Conservation (phyloP, 805 yeast species). For the Pichia insulana region DNA sequence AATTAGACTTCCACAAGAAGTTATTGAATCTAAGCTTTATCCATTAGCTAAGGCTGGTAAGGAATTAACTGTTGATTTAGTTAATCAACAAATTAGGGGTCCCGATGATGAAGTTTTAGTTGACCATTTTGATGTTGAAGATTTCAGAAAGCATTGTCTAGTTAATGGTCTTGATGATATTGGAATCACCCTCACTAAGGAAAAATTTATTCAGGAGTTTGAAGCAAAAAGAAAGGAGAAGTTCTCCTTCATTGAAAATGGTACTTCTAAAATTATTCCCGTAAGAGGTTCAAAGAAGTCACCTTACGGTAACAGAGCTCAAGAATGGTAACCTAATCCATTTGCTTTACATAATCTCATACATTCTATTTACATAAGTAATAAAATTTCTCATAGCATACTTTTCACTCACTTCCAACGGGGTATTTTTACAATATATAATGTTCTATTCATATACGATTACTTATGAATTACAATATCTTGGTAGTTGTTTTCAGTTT, state of each 20-base stretch:
- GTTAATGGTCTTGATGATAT: constrained; percentile 95
- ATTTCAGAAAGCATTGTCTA: constrained; percentile 89
- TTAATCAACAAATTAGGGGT: constrained; percentile 69
- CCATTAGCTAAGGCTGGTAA: constrained; percentile 75
- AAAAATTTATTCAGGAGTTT: constrained; percentile 60
- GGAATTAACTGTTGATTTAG: constrained; percentile 71
- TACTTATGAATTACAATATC: constrained; percentile 29
- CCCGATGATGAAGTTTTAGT: constrained; percentile 66
- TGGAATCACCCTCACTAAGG: constrained; percentile 90
- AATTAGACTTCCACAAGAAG: constrained; percentile 76
- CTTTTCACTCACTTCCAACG: background rate
- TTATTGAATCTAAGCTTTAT: constrained; percentile 59
- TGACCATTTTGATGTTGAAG: constrained; percentile 79
- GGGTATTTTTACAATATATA: background rate
- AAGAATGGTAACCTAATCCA: constrained; percentile 51
- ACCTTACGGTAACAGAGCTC: constrained; percentile 55
- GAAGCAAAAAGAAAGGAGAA: constrained; percentile 69
- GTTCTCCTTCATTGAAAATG: constrained; percentile 91
- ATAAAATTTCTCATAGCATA: background rate
- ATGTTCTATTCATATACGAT: background rate
- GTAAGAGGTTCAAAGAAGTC: constrained; percentile 61
- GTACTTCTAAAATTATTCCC: constrained; percentile 54
- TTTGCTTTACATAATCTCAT: background rate
- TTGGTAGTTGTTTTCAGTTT: constrained; percentile 27
- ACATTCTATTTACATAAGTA: background rate